phyloP scores from a whole-genome alignment of 257 asterid species.

The Solanum pennellii region DNA sequence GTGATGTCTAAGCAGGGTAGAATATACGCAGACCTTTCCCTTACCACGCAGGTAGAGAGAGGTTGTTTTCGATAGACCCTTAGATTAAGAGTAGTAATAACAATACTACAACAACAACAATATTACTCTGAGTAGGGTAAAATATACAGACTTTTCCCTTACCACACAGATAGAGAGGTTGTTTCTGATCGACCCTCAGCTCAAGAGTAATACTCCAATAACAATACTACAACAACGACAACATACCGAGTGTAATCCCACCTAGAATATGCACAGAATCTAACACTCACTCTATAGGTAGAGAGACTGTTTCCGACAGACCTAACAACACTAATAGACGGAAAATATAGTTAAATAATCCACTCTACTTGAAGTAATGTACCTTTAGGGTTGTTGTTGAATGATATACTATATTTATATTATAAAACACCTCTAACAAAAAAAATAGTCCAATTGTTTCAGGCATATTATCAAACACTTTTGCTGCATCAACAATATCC shows the following conservation, averaged over 20 bases:
- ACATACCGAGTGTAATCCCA: neutral
- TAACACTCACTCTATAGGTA: neutral
- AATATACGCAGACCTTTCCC: neutral
- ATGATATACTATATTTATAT: neutral
- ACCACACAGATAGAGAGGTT: neutral
- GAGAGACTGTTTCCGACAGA: neutral
- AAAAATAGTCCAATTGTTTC: neutral
- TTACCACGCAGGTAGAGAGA: neutral
- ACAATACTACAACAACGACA: neutral
- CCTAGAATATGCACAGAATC: neutral
- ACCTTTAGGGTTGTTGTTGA: neutral
- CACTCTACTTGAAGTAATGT: neutral
- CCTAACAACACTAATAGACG: neutral
- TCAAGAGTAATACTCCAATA: neutral
- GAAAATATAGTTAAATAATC: neutral
- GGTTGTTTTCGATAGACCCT: neutral
- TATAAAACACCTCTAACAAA: neutral
- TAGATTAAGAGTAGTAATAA: neutral
- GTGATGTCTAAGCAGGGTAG: neutral
- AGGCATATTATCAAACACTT: neutral
- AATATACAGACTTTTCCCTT: neutral
- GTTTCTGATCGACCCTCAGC: neutral
- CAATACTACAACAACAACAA: neutral
- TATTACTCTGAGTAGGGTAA: neutral
- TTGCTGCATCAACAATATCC: neutral